Conservation (phyloP, 164 flowering plant genomes). For the Malania oleifera region DNA sequence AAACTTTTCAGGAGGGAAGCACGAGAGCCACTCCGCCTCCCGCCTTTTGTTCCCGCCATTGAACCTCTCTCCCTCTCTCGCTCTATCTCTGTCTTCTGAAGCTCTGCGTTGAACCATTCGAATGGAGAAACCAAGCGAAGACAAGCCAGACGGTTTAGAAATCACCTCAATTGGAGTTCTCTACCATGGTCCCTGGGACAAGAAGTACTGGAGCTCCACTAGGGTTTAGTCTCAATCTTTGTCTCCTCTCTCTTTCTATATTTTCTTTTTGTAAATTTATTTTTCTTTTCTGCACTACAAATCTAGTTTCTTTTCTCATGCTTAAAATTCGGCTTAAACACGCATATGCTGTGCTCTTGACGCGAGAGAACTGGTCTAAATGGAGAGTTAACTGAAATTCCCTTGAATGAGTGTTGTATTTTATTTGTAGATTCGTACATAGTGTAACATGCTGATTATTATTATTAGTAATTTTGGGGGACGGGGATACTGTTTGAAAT, state of each 20-base stretch:
- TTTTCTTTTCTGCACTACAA: too few species aligned
- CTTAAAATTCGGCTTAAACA: too few species aligned
- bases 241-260: not conserved
- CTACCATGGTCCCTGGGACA: slow-evolving; percentile 71
- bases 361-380: too few species aligned
- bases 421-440: not conserved
- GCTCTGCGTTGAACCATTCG: not conserved
- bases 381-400: not conserved
- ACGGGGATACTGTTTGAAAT: too few species aligned
- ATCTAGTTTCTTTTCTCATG: too few species aligned
- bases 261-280: not conserved
- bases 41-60: too few species aligned
- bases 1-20: too few species aligned
- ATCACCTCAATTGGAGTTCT: slow-evolving; percentile 66
- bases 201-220: slow-evolving; percentile 98
- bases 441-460: too few species aligned
- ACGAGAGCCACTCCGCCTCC: too few species aligned
- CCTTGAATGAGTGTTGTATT: not conserved
- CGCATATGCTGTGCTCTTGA: too few species aligned
- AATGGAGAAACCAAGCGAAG: slow-evolving; percentile 29
- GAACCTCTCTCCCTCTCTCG: too few species aligned
- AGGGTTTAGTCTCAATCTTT: slow-evolving; percentile 53
- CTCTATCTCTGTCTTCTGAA: not conserved
- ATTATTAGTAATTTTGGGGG: too few species aligned
- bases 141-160: slow-evolving; percentile 56